Percentiles rank a stretch among this genome's conserved stretches.
These are phyloP conservation scores for Microsporum audouinii DNA, from an alignment of 2,329 filamentous ascomycete genomes.

Conservation along the genomic window DNA sequence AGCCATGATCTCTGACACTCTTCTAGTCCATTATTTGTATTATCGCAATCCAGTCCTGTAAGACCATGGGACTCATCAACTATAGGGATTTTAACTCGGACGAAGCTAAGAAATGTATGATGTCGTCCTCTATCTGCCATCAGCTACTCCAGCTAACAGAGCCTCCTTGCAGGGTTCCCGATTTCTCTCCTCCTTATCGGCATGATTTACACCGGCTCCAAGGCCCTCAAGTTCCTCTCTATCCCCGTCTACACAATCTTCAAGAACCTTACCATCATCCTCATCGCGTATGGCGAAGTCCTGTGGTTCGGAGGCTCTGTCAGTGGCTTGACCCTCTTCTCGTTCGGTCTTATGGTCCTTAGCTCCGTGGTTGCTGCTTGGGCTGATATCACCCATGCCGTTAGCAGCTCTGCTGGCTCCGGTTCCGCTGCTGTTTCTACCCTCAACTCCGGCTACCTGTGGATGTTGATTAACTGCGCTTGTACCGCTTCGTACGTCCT, in stretches of 20 bases:
- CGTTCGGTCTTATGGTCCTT: slow-evolving; percentile 91
- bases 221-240: slow-evolving; percentile 89
- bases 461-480: slow-evolving; percentile 96
- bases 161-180: slow-evolving; percentile 66
- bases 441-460: slow-evolving; percentile 86
- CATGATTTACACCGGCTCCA: slow-evolving; percentile 98
- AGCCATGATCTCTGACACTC: background rate
- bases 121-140: background rate
- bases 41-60: slow-evolving; percentile 68
- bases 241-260: slow-evolving; percentile 99
- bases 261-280: slow-evolving; percentile 98
- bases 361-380: slow-evolving; percentile 91
- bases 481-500: slow-evolving; percentile 84
- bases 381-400: slow-evolving; percentile 85
- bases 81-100: slow-evolving; percentile 75
- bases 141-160: background rate
- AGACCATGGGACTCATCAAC: slow-evolving; percentile 68
- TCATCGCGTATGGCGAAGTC: slow-evolving; percentile 96
- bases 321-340: slow-evolving; percentile 73
- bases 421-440: slow-evolving; percentile 64
- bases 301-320: slow-evolving; percentile 96
- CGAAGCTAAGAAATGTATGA: slow-evolving; percentile 83
- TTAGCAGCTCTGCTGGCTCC: slow-evolving; percentile 48
- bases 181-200: slow-evolving; percentile 90
- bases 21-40: slow-evolving; percentile 78